Evolutionary conservation across 495 filamentous ascomycete genomes (phyloP).

Genomic region (Aspergillus sclerotioniger): DNA sequence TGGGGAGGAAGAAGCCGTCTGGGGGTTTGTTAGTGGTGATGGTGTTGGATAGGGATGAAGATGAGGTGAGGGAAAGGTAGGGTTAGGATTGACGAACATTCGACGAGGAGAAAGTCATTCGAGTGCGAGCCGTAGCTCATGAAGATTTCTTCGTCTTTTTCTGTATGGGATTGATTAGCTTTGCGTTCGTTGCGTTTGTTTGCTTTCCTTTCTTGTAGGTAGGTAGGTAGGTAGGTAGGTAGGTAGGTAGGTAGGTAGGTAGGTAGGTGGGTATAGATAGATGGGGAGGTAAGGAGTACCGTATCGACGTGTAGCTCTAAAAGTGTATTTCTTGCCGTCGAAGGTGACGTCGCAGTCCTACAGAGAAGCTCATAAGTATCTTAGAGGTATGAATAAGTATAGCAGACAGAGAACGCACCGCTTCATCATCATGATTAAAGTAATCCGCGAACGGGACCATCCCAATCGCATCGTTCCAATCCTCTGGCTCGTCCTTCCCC

Average conservation of each 20-base stretch:
- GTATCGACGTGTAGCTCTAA: slow-evolving; percentile 51
- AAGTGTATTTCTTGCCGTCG: slow-evolving; percentile 52
- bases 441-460: slow-evolving; percentile 78
- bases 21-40: neutral
- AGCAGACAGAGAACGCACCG: slow-evolving; percentile 18
- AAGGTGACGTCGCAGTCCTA: slow-evolving; percentile 56
- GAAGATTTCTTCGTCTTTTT: slow-evolving; percentile 63
- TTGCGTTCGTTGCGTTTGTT: neutral
- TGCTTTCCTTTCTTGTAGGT: neutral
- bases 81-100: slow-evolving; percentile 46
- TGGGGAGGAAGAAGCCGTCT: slow-evolving; percentile 65
- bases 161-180: slow-evolving; percentile 5
- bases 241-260: neutral
- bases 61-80: neutral
- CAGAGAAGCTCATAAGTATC: neutral
- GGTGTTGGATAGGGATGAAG: neutral
- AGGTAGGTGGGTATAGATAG: neutral
- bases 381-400: neutral
- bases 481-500: slow-evolving; percentile 40
- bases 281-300: slow-evolving; percentile 26
- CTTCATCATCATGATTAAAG: slow-evolving; percentile 67
- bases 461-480: slow-evolving; percentile 64
- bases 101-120: slow-evolving; percentile 71
- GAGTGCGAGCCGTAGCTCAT: slow-evolving; percentile 73
- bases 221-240: neutral